phyloP scores from a whole-genome alignment of 1,284 basidiomycete genomes.

The Tylopilus sp. region DNA sequence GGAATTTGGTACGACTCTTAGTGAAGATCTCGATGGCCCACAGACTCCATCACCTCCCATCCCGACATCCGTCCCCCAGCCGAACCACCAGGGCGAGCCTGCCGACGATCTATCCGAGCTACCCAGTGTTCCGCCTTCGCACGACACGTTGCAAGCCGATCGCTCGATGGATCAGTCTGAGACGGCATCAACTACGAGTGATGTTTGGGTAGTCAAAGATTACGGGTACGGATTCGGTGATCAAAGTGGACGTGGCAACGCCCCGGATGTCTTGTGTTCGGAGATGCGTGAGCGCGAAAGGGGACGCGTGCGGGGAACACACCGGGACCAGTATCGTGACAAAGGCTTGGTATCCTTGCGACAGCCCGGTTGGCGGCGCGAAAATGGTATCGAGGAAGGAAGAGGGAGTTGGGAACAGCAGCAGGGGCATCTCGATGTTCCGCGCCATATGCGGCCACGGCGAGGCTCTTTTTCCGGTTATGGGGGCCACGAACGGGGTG shows the following conservation, averaged over 20 bases:
- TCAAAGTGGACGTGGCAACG: slow-evolving; percentile 34
- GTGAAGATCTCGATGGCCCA: slow-evolving; percentile 15
- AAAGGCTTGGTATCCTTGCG: slow-evolving; percentile 12
- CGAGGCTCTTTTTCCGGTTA: slow-evolving; percentile 29
- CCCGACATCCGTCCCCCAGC: background rate
- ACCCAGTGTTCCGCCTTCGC: background rate
- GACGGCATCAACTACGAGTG: slow-evolving; percentile 26
- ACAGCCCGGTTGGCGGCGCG: slow-evolving; percentile 23
- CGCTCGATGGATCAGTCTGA: slow-evolving; percentile 12
- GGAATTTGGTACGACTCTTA: slow-evolving; percentile 53
- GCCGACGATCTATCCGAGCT: slow-evolving; percentile 1
- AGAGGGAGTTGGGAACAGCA: slow-evolving; percentile 26
- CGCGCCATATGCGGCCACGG: slow-evolving; percentile 22
- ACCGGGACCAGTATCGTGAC: slow-evolving; percentile 23
- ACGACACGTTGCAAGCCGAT: background rate
- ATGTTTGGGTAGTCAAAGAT: slow-evolving; percentile 55
- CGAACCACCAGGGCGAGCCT: background rate
- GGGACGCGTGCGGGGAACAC: slow-evolving; percentile 14
- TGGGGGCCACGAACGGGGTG: slow-evolving; percentile 30
- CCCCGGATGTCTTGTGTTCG: slow-evolving; percentile 28
- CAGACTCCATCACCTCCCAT: slow-evolving; percentile 1
- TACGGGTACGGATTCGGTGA: slow-evolving; percentile 58
- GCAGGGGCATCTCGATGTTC: slow-evolving; percentile 7
- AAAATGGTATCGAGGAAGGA: slow-evolving; percentile 23
- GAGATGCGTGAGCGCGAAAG: slow-evolving; percentile 31